phyloP scores from a whole-genome alignment of 2,329 filamentous ascomycete genomes.

The Aspergillus pseudoterreus region DNA sequence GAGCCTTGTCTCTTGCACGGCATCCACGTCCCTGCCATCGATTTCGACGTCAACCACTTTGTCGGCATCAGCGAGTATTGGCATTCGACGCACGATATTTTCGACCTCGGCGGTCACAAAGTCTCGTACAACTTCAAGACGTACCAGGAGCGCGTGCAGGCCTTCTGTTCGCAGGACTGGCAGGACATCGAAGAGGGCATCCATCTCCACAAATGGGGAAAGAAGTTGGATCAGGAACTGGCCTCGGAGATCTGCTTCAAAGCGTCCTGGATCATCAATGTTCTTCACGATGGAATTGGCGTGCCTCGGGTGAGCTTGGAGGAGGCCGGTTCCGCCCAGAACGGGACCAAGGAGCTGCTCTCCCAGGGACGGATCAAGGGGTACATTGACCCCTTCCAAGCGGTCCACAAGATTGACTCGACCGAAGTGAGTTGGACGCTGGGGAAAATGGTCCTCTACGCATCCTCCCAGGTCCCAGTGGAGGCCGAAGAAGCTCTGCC shows the following conservation, averaged over 20 bases:
- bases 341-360: constrained; percentile 68
- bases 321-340: constrained; percentile 33
- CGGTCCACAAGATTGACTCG: constrained; percentile 85
- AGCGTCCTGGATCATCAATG: constrained; percentile 94
- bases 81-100: constrained; percentile 96
- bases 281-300: constrained; percentile 92
- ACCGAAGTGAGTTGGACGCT: constrained; percentile 96
- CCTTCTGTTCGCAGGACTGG: constrained; percentile 87
- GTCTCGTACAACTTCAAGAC: constrained; percentile 83
- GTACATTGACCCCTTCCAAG: constrained; percentile 81
- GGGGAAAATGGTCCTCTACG: constrained; percentile 94
- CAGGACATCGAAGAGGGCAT: constrained; percentile 66
- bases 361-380: constrained; percentile 68
- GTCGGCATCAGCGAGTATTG: constrained; percentile 97
- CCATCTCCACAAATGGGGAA: constrained; percentile 64
- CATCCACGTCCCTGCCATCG: constrained; percentile 88
- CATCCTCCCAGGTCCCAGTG: constrained; percentile 78
- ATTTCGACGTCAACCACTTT: constrained; percentile 97
- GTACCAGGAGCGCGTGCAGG: constrained; percentile 78
- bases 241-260: constrained; percentile 95
- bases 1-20: constrained; percentile 86
- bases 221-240: constrained; percentile 68
- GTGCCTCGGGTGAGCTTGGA: constrained; percentile 67
- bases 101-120: constrained; percentile 67
- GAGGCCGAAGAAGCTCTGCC: constrained; percentile 59